A percentile compares a stretch with the other conserved stretches of the same genome.
These are phyloP conservation scores for Backusella circina DNA, from an alignment of 192 early-diverging fungal genomes.

Conservation along the genomic window DNA sequence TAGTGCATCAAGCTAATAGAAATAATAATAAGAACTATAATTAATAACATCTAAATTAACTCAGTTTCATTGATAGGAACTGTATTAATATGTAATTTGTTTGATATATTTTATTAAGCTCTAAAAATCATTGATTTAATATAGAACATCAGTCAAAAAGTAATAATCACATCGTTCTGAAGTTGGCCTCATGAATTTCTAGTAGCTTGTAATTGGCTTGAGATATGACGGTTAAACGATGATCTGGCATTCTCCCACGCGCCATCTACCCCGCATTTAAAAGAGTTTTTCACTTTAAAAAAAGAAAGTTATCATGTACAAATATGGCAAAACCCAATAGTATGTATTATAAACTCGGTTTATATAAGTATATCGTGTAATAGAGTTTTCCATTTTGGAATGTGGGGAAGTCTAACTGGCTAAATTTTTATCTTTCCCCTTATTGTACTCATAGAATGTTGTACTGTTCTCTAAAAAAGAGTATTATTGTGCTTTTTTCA, in stretches of 20 bases:
- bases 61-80: not conserved
- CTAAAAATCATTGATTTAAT: not conserved
- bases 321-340: constrained; percentile 1
- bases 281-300: not conserved
- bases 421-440: not conserved
- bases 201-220: not conserved
- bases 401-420: not conserved
- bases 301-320: not conserved
- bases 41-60: not conserved
- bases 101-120: not conserved
- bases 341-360: not conserved
- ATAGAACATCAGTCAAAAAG: not conserved
- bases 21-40: not conserved
- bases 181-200: not conserved
- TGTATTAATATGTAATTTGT: not conserved
- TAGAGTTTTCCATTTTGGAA: not conserved
- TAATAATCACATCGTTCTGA: not conserved
- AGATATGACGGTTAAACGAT: not conserved
- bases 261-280: constrained; percentile 1
- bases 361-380: not conserved
- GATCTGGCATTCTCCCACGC: not conserved
- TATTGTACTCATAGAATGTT: not conserved
- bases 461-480: not conserved
- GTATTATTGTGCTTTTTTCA: not conserved
- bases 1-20: not conserved